Evolutionary conservation across 495 filamentous ascomycete genomes (phyloP).

Genomic region (Neohortaea acidophila): DNA sequence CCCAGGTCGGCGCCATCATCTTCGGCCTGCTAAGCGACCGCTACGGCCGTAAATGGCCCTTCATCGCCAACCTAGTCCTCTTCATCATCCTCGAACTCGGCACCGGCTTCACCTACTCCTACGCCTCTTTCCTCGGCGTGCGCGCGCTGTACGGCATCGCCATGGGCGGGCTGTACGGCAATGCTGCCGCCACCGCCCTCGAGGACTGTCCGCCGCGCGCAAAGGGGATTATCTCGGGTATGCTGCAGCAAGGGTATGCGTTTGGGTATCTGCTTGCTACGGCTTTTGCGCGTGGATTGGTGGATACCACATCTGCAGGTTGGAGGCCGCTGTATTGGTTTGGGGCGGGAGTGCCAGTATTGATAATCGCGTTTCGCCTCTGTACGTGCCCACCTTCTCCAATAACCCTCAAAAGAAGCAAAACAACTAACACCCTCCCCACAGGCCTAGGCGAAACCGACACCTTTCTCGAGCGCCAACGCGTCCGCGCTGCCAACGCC

Average conservation of each 20-base stretch:
- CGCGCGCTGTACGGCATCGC: constrained; percentile 77
- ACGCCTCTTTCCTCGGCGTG: constrained; percentile 62
- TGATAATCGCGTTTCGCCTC: constrained; percentile 66
- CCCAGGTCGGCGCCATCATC: constrained; percentile 52
- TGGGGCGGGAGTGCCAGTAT: constrained; percentile 59
- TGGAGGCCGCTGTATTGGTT: constrained; percentile 86
- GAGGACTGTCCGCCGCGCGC: constrained; percentile 67
- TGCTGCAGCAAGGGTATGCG: constrained; percentile 80
- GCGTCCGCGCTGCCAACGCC: constrained; percentile 38
- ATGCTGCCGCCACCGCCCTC: constrained; percentile 70
- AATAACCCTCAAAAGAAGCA: not conserved
- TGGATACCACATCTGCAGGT: constrained; percentile 54
- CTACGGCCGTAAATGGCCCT: constrained; percentile 80
- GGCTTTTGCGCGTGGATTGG: constrained; percentile 53
- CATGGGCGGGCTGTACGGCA: constrained; percentile 81
- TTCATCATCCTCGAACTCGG: constrained; percentile 69
- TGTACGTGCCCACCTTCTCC: constrained; percentile 13
- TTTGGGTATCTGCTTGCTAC: constrained; percentile 75
- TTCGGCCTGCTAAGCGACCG: constrained; percentile 74
- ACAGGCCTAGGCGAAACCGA: constrained; percentile 55
- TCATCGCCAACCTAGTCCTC: constrained; percentile 65
- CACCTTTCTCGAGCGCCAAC: constrained; percentile 46
- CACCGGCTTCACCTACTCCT: constrained; percentile 65
- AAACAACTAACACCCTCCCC: not conserved
- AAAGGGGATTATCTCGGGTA: constrained; percentile 61